These are phyloP conservation scores for Lichtheimia hyalospora DNA, from an alignment of 371 early-diverging fungal species.

Conservation along the genomic window DNA sequence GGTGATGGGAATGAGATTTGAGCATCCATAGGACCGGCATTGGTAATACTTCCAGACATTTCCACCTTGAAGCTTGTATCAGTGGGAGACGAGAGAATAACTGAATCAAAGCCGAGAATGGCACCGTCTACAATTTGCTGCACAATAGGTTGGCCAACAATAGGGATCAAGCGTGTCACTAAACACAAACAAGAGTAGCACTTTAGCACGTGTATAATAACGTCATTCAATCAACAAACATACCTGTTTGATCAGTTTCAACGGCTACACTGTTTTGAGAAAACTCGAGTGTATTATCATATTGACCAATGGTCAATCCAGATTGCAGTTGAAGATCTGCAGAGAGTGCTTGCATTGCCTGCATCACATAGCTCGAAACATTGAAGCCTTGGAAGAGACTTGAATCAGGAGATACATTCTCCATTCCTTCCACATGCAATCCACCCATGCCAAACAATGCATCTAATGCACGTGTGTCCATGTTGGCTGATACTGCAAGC, in stretches of 20 bases:
- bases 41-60: constrained; percentile 55
- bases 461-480: constrained; percentile 51
- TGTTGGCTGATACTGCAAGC: constrained; percentile 48
- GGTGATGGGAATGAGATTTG: constrained; percentile 53
- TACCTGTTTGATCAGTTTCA: constrained; percentile 29
- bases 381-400: constrained; percentile 47
- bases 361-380: constrained; percentile 45
- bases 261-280: constrained; percentile 47
- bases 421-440: constrained; percentile 38
- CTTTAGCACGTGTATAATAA: too few species aligned
- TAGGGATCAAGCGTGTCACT: constrained; percentile 49
- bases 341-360: constrained; percentile 52
- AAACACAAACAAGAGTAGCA: constrained; percentile 17
- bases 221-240: too few species aligned
- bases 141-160: constrained; percentile 61
- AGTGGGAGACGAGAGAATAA: constrained; percentile 52
- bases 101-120: constrained; percentile 47
- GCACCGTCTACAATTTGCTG: constrained; percentile 55
- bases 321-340: constrained; percentile 58
- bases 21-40: constrained; percentile 66
- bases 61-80: constrained; percentile 53
- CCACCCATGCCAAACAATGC: constrained; percentile 50
- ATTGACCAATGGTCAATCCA: constrained; percentile 52
- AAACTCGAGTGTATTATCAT: constrained; percentile 44
- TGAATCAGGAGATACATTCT: constrained; percentile 36